These are phyloP conservation scores for Sporothrix sp. DNA, from an alignment of 2,329 filamentous ascomycete species.

Conservation along the genomic window DNA sequence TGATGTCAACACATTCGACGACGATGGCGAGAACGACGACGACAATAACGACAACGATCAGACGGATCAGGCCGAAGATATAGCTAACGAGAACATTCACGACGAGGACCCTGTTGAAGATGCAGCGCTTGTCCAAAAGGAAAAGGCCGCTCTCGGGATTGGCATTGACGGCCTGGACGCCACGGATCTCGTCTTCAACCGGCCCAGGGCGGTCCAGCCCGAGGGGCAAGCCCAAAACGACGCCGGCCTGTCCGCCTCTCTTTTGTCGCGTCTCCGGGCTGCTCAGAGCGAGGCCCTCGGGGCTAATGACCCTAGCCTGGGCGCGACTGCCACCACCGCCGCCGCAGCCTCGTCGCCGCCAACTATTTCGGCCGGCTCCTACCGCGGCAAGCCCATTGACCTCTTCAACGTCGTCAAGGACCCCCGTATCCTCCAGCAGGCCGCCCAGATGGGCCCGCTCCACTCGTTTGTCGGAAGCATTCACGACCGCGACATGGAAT, in stretches of 20 bases:
- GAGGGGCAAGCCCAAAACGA: neutral
- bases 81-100: neutral
- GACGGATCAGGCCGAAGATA: conserved; percentile 16
- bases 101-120: conserved; percentile 16
- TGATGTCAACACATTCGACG: conserved; percentile 9
- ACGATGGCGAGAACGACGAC: neutral
- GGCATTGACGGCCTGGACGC: conserved; percentile 7
- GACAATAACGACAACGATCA: neutral
- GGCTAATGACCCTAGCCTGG: no score
- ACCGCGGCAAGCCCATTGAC: conserved; percentile 29
- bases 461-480: conserved; percentile 34
- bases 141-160: conserved; percentile 4
- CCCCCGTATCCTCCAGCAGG: conserved; percentile 29
- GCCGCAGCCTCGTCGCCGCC: no score
- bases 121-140: neutral
- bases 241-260: neutral
- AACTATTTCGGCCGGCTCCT: conserved; percentile 30
- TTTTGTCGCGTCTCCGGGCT: neutral
- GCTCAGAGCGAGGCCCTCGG: neutral
- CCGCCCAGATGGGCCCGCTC: conserved; percentile 29
- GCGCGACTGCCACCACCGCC: neutral
- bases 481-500: conserved; percentile 22
- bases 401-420: conserved; percentile 29
- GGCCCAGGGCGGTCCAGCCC: neutral
- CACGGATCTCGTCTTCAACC: conserved; percentile 5